phyloP scores from a whole-genome alignment of 306 rosid genomes.

The Herpetospermum pedunculosum region DNA sequence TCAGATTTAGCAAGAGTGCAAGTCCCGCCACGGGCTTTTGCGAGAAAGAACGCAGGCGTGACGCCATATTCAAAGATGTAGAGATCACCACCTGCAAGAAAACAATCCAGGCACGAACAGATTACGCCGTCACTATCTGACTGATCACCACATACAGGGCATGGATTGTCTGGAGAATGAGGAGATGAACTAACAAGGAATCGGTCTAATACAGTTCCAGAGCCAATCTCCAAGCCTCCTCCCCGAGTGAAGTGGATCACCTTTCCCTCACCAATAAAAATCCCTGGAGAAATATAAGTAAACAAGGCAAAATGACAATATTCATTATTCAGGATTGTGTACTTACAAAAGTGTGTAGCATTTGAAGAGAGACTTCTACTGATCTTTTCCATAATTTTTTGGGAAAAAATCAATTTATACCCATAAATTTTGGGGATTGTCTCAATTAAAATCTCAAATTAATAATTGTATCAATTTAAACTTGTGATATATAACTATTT shows the following conservation, averaged over 20 bases:
- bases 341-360: conserved; percentile 5
- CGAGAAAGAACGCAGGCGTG: conserved; percentile 27
- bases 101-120: conserved; percentile 53
- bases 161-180: conserved; percentile 22
- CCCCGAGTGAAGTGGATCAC: conserved; percentile 71
- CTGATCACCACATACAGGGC: conserved; percentile 41
- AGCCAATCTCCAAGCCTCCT: conserved; percentile 32
- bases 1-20: conserved; percentile 56
- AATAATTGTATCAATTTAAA: too few relatives aligned
- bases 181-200: conserved; percentile 28
- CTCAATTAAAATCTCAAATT: too few relatives aligned
- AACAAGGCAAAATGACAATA: conserved; percentile 5
- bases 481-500: too few relatives aligned
- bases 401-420: too few relatives aligned
- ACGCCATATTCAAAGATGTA: conserved; percentile 51
- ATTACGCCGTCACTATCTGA: conserved; percentile 33
- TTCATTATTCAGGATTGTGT: neutral
- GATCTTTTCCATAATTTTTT: too few relatives aligned
- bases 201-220: conserved; percentile 26
- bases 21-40: conserved; percentile 63
- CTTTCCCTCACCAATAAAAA: conserved; percentile 45
- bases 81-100: conserved; percentile 43
- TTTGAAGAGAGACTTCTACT: neutral
- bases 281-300: conserved; percentile 33
- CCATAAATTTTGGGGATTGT: too few relatives aligned